Base-by-base conservation (phyloP, 2,329 filamentous ascomycete species). In the Arthroderma uncinatum region DNA sequence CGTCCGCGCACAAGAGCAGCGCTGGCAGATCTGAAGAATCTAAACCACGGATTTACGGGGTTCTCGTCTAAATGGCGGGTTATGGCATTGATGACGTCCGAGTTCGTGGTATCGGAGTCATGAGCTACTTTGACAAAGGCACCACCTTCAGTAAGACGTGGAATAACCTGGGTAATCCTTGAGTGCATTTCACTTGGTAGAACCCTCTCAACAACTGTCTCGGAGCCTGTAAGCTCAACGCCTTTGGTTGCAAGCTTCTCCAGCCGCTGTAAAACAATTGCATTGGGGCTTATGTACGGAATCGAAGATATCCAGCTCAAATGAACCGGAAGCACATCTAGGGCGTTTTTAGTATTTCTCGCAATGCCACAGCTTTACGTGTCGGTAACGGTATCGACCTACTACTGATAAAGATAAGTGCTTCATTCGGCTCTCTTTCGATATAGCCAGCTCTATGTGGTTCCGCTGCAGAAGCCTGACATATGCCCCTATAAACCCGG, bases 331-430 rank as follows among this genome's bases (percentile, higher is more conserved):
- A 94, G 94, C 53, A 97, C 79, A 71, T 93, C 87, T 91, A 59
- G 37, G 25, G 62, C 59, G 60, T 60, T 14, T 10, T 50, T 33
- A 50, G 47, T 21, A 30, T 48, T 12, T 23, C 10, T 2, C 19
- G 4, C 6, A 33, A 30, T 34, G 47, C 7, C 16, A 14, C 5
- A 14, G 8, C 19, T 14, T 40, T n/a, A 16, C 12, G 21, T 30
- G 28, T 30, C 28, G 28, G 28, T 30, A 30, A 30, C 7, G 28
- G 28, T 3, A 28, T 30, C 10, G 36, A 66, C 82, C 68, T 73
- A 91, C 87, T 95, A 68, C 95, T 90, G 66, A 97, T 85, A 74
- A 94, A 98, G 5, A 96, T 71, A 48, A 97, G 84, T 0, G 86
- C 85, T 73, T 97, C 89, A 64, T 91, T 86, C 1, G 84, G 74